These are phyloP conservation scores for Mycena haematopus DNA, from an alignment of 768 basidiomycete genomes.

Conservation along the genomic window DNA sequence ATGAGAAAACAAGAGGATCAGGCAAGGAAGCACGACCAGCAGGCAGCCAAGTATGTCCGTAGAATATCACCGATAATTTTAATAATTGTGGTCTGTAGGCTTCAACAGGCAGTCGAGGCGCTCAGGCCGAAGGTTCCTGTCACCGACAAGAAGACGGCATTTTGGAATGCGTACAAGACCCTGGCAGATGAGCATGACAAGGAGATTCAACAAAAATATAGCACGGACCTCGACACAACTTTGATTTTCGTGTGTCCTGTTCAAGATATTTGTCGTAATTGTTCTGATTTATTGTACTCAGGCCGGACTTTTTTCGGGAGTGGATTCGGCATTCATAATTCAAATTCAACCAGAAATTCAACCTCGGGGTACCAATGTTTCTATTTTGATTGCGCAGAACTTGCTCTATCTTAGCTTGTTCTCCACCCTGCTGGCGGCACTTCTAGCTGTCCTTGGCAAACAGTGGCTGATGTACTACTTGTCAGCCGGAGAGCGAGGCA, in stretches of 20 bases:
- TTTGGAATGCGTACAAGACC: slow-evolving; percentile 11
- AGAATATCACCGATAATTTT: neutral
- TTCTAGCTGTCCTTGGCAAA: slow-evolving; percentile 12
- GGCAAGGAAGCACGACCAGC: neutral
- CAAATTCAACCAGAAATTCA: slow-evolving; percentile 6
- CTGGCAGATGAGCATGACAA: slow-evolving; percentile 15
- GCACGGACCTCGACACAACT: slow-evolving; percentile 12
- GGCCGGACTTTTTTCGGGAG: slow-evolving; percentile 15
- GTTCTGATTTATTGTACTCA: neutral
- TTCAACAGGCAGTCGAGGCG: neutral
- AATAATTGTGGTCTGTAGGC: neutral
- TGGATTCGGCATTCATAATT: slow-evolving; percentile 6
- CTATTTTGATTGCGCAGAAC: neutral
- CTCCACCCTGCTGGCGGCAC: slow-evolving; percentile 3
- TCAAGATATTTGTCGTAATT: neutral
- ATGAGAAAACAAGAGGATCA: neutral
- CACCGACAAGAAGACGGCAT: slow-evolving; percentile 4
- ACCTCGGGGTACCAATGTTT: neutral
- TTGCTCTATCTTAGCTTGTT: slow-evolving; percentile 6
- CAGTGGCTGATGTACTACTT: slow-evolving; percentile 16
- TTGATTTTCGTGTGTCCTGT: slow-evolving; percentile 1
- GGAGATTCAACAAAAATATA: slow-evolving; percentile 7
- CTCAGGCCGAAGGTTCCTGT: neutral
- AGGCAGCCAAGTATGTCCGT: neutral
- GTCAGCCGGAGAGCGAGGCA: slow-evolving; percentile 1